Evolutionary conservation across 495 filamentous ascomycete species (phyloP).

Genomic region (Hypomontagnella monticulosa): DNA sequence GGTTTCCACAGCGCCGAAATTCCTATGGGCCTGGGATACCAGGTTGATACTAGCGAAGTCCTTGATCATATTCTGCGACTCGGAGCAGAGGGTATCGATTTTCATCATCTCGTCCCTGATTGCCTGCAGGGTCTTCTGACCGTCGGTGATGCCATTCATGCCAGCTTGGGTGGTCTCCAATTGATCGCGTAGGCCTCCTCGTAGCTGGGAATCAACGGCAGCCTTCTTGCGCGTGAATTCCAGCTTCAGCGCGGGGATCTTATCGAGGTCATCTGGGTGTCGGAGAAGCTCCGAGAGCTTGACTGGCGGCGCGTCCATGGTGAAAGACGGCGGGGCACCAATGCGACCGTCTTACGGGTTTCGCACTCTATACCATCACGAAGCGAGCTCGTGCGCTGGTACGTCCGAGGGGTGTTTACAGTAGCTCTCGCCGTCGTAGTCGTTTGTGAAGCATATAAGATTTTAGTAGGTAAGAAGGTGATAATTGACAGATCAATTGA

Average conservation of each 20-base stretch:
- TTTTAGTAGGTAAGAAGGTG: background rate
- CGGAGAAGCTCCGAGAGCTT: constrained; percentile 79
- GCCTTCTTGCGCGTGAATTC: constrained; percentile 96
- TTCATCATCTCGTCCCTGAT: constrained; percentile 98
- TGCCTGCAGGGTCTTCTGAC: constrained; percentile 83
- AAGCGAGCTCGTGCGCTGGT: background rate
- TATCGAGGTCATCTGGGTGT: constrained; percentile 90
- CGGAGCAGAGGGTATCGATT: constrained; percentile 96
- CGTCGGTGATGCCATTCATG: constrained; percentile 85
- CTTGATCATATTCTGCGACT: constrained; percentile 93
- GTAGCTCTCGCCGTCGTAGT: background rate
- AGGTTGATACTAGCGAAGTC: constrained; percentile 98
- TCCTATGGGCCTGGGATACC: constrained; percentile 90
- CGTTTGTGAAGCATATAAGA: background rate
- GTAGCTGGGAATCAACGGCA: constrained; percentile 87
- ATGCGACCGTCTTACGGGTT: constrained; percentile 36
- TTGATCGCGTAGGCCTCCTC: constrained; percentile 86
- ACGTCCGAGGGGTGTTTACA: background rate
- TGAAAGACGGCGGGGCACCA: constrained; percentile 40
- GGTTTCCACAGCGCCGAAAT: constrained; percentile 88
- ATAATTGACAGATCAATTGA: background rate
- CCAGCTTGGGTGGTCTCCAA: constrained; percentile 90
- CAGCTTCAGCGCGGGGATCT: constrained; percentile 86
- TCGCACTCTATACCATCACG: constrained; percentile 45
- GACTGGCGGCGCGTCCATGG: constrained; percentile 66